Percentiles rank a stretch among this genome's conserved stretches.
phyloP scores from a whole-genome alignment of 1,139 yeast genomes.

The Debaryomyces coudertii region DNA sequence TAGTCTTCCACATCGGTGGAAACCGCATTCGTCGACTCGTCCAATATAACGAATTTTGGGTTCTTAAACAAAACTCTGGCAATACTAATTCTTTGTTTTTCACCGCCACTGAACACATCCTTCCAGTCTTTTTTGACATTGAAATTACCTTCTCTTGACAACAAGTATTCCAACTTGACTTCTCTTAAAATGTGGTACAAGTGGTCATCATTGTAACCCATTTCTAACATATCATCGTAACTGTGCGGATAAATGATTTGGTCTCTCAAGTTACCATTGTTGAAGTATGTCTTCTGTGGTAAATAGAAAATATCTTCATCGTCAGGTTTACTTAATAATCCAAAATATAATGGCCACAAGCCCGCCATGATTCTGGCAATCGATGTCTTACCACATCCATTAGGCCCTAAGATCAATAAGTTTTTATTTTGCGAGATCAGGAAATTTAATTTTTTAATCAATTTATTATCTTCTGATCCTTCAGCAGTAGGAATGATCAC shows the following conservation, averaged over 20 bases:
- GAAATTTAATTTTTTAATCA: constrained; percentile 63
- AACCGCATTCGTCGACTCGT: constrained; percentile 93
- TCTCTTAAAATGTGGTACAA: constrained; percentile 68
- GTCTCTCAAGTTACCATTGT: constrained; percentile 81
- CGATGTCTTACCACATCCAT: constrained; percentile 90
- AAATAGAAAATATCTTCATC: constrained; percentile 73
- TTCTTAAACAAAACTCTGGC: constrained; percentile 83
- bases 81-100: constrained; percentile 87
- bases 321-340: constrained; percentile 78
- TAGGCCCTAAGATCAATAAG: constrained; percentile 79
- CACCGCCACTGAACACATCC: constrained; percentile 93
- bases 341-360: constrained; percentile 88
- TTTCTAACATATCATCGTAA: constrained; percentile 73
- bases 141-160: constrained; percentile 64
- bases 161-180: constrained; percentile 79
- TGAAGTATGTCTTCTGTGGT: constrained; percentile 81
- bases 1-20: constrained; percentile 90
- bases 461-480: constrained; percentile 57
- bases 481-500: constrained; percentile 72
- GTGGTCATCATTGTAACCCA: constrained; percentile 72
- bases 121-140: constrained; percentile 79
- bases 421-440: constrained; percentile 70
- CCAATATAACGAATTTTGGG: constrained; percentile 83
- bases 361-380: constrained; percentile 85
- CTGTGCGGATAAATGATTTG: constrained; percentile 86